phyloP scores from a whole-genome alignment of 2,329 filamentous ascomycete species.

The Curvularia spicifera region DNA sequence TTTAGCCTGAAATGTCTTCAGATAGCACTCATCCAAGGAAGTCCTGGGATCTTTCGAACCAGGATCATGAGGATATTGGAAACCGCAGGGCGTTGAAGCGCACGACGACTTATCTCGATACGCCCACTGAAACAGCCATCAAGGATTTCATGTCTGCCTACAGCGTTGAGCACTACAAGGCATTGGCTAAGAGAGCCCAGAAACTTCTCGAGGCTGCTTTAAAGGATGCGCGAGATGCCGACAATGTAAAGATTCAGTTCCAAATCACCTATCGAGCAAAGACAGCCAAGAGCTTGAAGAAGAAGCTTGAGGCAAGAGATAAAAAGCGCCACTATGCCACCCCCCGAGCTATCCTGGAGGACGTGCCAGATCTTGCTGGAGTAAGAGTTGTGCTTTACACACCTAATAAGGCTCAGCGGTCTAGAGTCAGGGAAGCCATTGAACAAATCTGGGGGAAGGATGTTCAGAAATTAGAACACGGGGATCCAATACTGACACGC shows the following conservation, averaged over 20 bases:
- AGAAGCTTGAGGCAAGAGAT: neutral
- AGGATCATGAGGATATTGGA: too few relatives aligned
- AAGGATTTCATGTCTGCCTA: too few relatives aligned
- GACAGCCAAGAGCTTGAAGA: neutral
- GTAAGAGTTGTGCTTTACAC: conserved; percentile 19
- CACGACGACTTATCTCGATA: too few relatives aligned
- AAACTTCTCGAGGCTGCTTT: neutral
- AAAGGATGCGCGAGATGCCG: neutral
- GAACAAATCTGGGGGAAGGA: neutral
- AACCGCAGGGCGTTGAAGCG: neutral
- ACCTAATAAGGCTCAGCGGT: conserved; percentile 6
- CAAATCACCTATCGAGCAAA: neutral
- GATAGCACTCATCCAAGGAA: too few relatives aligned
- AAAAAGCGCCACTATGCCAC: neutral
- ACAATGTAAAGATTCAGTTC: neutral
- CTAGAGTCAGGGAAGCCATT: neutral
- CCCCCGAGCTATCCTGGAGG: neutral
- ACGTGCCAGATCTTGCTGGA: conserved; percentile 14
- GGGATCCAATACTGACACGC: too few relatives aligned
- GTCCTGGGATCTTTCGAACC: too few relatives aligned
- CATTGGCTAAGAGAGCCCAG: neutral
- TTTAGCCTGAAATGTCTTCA: too few relatives aligned
- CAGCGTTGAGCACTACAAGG: neutral
- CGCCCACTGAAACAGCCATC: too few relatives aligned
- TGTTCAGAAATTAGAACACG: too few relatives aligned